Conservation (phyloP, 495 filamentous ascomycete genomes). For the Evansstolkia leycettana region DNA sequence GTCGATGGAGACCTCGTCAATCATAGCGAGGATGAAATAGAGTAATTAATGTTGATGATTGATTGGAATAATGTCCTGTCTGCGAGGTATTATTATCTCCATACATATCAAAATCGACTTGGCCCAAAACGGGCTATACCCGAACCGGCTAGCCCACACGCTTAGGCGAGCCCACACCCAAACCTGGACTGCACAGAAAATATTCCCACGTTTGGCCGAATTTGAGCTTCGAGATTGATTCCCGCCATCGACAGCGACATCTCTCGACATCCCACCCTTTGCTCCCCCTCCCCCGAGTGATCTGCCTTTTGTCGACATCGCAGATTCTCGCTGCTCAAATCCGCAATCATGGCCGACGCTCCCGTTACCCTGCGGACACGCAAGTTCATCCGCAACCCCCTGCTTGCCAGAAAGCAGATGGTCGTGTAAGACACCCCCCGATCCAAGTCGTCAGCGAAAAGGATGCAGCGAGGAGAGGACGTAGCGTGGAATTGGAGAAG, state of each 20-base stretch:
- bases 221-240: slow-evolving; percentile 13
- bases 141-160: slow-evolving; percentile 15
- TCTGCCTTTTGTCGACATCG: slow-evolving; percentile 12
- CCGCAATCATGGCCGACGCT: slow-evolving; percentile 75
- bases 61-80: too few relatives aligned
- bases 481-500: too few relatives aligned
- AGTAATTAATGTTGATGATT: neutral
- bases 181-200: slow-evolving; percentile 16
- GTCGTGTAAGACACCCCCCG: slow-evolving; percentile 71
- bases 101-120: neutral
- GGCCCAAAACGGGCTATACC: slow-evolving; percentile 5
- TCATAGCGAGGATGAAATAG: neutral
- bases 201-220: slow-evolving; percentile 24
- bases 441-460: too few relatives aligned
- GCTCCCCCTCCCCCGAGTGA: slow-evolving; percentile 8
- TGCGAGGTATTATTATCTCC: too few relatives aligned
- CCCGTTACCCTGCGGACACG: slow-evolving; percentile 95
- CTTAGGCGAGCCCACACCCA: slow-evolving; percentile 34
- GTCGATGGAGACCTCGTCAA: slow-evolving; percentile 7
- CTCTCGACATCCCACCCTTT: slow-evolving; percentile 10
- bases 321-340: slow-evolving; percentile 15
- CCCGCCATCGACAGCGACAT: slow-evolving; percentile 12
- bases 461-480: too few relatives aligned
- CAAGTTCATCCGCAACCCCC: slow-evolving; percentile 99
- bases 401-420: slow-evolving; percentile 98